Conservation (phyloP, 2,329 filamentous ascomycete genomes). For the Exophiala alcalophila region DNA sequence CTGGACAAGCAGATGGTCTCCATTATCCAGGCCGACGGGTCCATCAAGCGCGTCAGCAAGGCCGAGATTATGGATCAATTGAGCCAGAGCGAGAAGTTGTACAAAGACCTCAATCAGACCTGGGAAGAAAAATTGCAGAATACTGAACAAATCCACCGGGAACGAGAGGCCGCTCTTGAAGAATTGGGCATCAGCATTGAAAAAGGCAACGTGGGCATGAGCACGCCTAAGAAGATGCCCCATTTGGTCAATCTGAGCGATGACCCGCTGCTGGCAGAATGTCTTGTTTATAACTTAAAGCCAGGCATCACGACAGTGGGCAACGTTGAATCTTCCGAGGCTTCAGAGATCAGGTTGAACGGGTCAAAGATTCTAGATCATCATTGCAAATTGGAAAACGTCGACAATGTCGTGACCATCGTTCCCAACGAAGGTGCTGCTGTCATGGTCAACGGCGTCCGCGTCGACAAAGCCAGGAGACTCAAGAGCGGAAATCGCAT, state of each 20-base stretch:
- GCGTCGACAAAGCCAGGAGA: slow-evolving; percentile 79
- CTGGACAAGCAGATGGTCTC: slow-evolving; percentile 95
- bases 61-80: slow-evolving; percentile 97
- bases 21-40: slow-evolving; percentile 80
- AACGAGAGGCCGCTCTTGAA: slow-evolving; percentile 89
- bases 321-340: slow-evolving; percentile 80
- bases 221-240: slow-evolving; percentile 98
- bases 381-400: slow-evolving; percentile 91
- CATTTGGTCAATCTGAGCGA: slow-evolving; percentile 98
- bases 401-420: slow-evolving; percentile 88
- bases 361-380: slow-evolving; percentile 88
- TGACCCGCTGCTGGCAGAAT: slow-evolving; percentile 88
- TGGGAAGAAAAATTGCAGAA: slow-evolving; percentile 96
- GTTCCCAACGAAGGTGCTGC: slow-evolving; percentile 87
- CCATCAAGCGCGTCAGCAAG: slow-evolving; percentile 92
- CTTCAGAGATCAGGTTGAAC: slow-evolving; percentile 87
- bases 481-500: slow-evolving; percentile 90
- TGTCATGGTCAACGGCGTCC: slow-evolving; percentile 95
- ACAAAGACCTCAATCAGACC: slow-evolving; percentile 93
- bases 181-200: slow-evolving; percentile 98
- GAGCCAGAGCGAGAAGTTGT: slow-evolving; percentile 92
- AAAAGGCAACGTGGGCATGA: slow-evolving; percentile 92
- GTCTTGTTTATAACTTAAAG: slow-evolving; percentile 96
- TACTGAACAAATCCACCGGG: slow-evolving; percentile 96
- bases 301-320: slow-evolving; percentile 91